phyloP scores from a whole-genome alignment of 2,329 filamentous ascomycete species.

The Trichoderma hamatum region DNA sequence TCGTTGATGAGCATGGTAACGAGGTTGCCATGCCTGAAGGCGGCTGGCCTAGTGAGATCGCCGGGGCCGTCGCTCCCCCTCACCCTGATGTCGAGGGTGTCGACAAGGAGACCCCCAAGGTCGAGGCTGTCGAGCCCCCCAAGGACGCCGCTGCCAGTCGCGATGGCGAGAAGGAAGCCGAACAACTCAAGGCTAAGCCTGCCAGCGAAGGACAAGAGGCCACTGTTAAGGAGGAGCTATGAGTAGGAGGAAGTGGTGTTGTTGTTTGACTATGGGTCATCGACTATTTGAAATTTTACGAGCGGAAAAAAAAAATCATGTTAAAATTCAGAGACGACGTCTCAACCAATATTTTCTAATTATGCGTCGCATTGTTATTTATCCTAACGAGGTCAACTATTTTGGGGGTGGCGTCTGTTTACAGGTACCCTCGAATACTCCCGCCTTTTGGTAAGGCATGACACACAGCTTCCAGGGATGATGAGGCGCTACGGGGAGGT shows the following conservation, averaged over 20 bases:
- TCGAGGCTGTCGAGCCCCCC: constrained; percentile 44
- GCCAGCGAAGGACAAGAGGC: constrained; percentile 66
- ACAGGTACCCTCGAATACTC: not conserved
- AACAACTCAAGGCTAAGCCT: constrained; percentile 60
- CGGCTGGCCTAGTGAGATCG: constrained; percentile 43
- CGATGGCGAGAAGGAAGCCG: constrained; percentile 62
- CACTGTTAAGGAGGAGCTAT: constrained; percentile 47
- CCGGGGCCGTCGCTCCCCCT: constrained; percentile 54
- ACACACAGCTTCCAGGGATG: constrained; percentile 5
- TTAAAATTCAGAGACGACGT: constrained; percentile 7
- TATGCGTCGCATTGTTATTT: constrained; percentile 6
- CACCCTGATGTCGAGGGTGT: constrained; percentile 65
- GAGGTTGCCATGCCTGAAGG: constrained; percentile 61
- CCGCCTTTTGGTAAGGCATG: not conserved
- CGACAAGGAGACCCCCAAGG: constrained; percentile 59
- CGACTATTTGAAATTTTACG: constrained; percentile 7
- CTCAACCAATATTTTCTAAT: constrained; percentile 18
- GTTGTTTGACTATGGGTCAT: not conserved
- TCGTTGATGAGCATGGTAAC: constrained; percentile 79
- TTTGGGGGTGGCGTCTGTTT: not conserved
- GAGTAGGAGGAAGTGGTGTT: constrained; percentile 27
- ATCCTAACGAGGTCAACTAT: not conserved
- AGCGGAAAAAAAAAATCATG: constrained; percentile 9
- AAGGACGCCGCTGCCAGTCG: constrained; percentile 52
- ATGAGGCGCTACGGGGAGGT: constrained; percentile 10